Percentiles rank a stretch among this genome's conserved stretches.
These are phyloP conservation scores for Hortiboletus rubellus DNA, from an alignment of 1,284 basidiomycete genomes.

Conservation along the genomic window DNA sequence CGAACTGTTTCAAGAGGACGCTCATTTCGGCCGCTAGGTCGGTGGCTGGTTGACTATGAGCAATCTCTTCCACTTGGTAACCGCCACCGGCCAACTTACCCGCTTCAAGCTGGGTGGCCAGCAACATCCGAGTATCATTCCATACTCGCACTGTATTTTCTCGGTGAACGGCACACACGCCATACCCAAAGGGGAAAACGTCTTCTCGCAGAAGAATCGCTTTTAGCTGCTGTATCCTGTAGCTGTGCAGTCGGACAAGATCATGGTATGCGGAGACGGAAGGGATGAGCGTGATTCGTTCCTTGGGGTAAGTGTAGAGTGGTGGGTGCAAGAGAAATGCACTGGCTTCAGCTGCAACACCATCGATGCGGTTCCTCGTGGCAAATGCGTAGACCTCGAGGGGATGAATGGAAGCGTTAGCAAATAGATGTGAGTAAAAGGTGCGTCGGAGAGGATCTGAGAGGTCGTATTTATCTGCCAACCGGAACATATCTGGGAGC, in stretches of 20 bases:
- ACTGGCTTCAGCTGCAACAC: constrained; percentile 55
- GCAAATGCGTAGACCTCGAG: constrained; percentile 61
- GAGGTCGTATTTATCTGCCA: constrained; percentile 66
- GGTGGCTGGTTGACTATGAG: constrained; percentile 44
- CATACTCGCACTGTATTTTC: constrained; percentile 45
- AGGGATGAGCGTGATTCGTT: constrained; percentile 54
- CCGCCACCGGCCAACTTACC: constrained; percentile 37
- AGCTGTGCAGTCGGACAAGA: constrained; percentile 54
- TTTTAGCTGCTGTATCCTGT: constrained; percentile 51
- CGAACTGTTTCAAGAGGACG: constrained; percentile 40
- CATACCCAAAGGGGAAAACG: constrained; percentile 70
- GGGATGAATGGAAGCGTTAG: constrained; percentile 50
- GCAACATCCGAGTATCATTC: constrained; percentile 44
- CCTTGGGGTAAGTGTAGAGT: constrained; percentile 50
- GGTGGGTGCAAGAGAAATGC: constrained; percentile 53
- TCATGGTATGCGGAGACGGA: constrained; percentile 59
- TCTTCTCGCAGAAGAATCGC: constrained; percentile 53
- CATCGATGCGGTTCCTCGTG: constrained; percentile 39
- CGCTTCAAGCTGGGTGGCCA: constrained; percentile 50
- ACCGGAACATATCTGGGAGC: constrained; percentile 49
- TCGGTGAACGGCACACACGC: constrained; percentile 52
- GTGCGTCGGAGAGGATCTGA: constrained; percentile 41
- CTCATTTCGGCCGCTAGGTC: constrained; percentile 64
- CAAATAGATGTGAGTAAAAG: constrained; percentile 53
- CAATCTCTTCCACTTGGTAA: not conserved